phyloP scores from a whole-genome alignment of 495 filamentous ascomycete species.

The Lasiosphaeriaceae sp. region DNA sequence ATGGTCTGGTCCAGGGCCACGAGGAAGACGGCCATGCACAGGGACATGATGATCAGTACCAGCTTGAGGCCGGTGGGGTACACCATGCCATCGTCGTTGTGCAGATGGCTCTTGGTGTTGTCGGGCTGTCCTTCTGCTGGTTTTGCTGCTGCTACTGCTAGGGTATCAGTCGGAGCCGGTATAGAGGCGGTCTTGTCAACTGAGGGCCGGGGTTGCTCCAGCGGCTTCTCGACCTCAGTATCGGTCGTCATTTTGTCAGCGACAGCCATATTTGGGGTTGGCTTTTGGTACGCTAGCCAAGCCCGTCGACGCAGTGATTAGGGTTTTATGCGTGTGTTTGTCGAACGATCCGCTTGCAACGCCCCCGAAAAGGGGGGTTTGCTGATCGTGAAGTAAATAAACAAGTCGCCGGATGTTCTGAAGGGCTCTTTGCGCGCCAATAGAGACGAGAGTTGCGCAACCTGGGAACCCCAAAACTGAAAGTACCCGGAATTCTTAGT shows the following conservation, averaged over 20 bases:
- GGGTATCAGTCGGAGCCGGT: constrained; percentile 1
- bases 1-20: constrained; percentile 63
- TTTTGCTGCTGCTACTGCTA: neutral
- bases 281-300: too few relatives aligned
- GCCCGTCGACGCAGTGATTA: too few relatives aligned
- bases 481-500: too few relatives aligned
- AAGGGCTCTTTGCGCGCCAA: neutral
- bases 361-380: too few relatives aligned
- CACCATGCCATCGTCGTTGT: constrained; percentile 18
- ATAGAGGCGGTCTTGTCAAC: too few relatives aligned
- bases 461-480: too few relatives aligned
- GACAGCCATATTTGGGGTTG: too few relatives aligned
- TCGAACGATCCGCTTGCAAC: too few relatives aligned
- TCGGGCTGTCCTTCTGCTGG: neutral
- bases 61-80: constrained; percentile 48
- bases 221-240: constrained; percentile 12
- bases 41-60: constrained; percentile 43
- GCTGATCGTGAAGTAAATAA: too few relatives aligned
- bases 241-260: constrained; percentile 13
- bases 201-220: neutral
- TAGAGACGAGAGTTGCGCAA: too few relatives aligned
- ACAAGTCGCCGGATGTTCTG: too few relatives aligned
- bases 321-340: too few relatives aligned
- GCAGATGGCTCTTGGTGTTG: neutral
- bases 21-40: constrained; percentile 54